Base-by-base conservation (phyloP, 1,284 basidiomycete species). In the Chalciporus piperatoides region DNA sequence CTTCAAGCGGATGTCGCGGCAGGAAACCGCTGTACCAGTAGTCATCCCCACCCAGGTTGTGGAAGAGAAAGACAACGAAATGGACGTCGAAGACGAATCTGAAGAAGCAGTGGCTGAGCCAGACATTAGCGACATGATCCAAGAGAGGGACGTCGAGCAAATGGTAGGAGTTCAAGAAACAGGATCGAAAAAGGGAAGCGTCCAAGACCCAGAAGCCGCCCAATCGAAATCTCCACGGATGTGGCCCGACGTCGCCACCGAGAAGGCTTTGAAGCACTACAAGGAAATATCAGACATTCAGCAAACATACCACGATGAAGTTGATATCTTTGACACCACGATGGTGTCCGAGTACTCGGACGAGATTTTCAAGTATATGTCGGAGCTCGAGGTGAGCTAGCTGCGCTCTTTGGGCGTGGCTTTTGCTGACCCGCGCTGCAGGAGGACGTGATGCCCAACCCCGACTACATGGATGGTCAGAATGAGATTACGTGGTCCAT, bases 321-420 rank as follows among this genome's bases (percentile, higher is more conserved):
- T 89, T 21, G 94, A 97, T 64, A 78, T 86, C 63, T 84, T 84
- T 59, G 97, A 99, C 71, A 89, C 89, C 23, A 93, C 92, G 9
- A 97, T 99, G 96, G 94, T 97, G 19, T 93, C 94, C 41, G 97
- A 99, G 70, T 99, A 99, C 66, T 82, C 94, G 23, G 91, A 95
- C 25, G 96, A 99, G 53, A 99, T 99, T 65, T 99, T 99, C 63
- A 79, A 81, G 54, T 98, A 99, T 72, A 99, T 99, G 97, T 78
- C 77, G 55, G 80, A 90, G 49, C 81, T 97, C 44, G 93, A 97
- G 80, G 91, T 93, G 54, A 28, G 78, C 15, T 44, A 8, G 27
- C 8, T 8, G 7, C 30, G 6, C 19, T 33, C n/a, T 9, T n/a
- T 43, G 32, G 11, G 38, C 15, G 12, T 33, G 33, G 14, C 42